A percentile compares a stretch with the other conserved stretches of the same genome.
These are phyloP conservation scores for Trichoderma parareesei DNA, from an alignment of 495 filamentous ascomycete genomes.

Conservation along the genomic window DNA sequence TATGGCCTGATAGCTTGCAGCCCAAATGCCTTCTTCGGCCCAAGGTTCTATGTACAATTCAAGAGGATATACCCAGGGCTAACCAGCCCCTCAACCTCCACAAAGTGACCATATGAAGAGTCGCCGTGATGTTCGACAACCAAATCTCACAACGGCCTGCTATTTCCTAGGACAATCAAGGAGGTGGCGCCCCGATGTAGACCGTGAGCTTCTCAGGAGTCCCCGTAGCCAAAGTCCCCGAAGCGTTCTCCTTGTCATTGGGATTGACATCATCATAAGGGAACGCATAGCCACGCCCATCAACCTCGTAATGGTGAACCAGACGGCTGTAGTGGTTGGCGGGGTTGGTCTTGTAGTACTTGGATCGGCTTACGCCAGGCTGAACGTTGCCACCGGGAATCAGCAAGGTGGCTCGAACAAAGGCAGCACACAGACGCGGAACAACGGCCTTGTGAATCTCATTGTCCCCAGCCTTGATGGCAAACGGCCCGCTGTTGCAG, in stretches of 20 bases:
- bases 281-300: constrained; percentile 39
- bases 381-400: constrained; percentile 33
- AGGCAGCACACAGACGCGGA: constrained; percentile 38
- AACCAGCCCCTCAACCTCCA: no score
- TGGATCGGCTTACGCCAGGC: constrained; percentile 17
- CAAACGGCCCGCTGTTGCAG: constrained; percentile 41
- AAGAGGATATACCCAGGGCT: no score
- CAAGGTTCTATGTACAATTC: no score
- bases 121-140: no score
- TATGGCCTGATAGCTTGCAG: no score
- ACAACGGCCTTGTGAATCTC: constrained; percentile 32
- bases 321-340: constrained; percentile 35
- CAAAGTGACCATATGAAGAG: no score
- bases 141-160: no score
- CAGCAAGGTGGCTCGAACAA: constrained; percentile 33
- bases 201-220: neutral
- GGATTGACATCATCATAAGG: constrained; percentile 43
- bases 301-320: constrained; percentile 35
- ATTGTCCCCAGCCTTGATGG: constrained; percentile 14
- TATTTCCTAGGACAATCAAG: neutral
- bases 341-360: neutral
- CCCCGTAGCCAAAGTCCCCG: neutral
- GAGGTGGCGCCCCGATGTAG: neutral
- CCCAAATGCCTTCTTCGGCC: no score
- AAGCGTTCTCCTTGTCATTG: constrained; percentile 14